Base-by-base conservation (phyloP, 495 filamentous ascomycete genomes). In the Xylaria intraflava region DNA sequence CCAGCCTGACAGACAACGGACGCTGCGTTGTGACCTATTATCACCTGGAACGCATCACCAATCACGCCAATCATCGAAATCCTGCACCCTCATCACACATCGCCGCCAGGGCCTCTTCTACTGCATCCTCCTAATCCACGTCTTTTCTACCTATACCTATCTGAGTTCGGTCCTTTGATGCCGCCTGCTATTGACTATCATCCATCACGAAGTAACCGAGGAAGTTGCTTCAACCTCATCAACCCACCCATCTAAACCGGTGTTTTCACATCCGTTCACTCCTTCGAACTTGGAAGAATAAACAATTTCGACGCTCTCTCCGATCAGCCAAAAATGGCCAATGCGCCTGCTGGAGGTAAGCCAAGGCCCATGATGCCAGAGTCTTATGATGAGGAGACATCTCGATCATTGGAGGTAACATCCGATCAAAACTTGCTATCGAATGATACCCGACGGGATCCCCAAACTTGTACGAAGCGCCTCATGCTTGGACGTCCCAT, bases 401-500 rank as follows among this genome's bases (percentile, higher is more conserved):
- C 36, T 7, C 52, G 27, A 40, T 19, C 35, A 5, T 16, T 42
- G 5, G 52, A 55, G 26, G 11, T 26, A 31, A 33, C 44, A 19
- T 24, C 35, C 20, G 12, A 23, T 14, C 52, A 30, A 35, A 11
- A 40, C 16, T 26, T 26, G 19, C 29, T 43, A 31, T 14, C 45
- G 17, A 24, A 57, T 11, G 39, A 41, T 19, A 41, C 43, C 10
- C 44, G 56, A 30, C 47, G 45, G 43, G 54, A 60, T 19, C 47
- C 59, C 2, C 56, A 58, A 5, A 22, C 38, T 26, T 59, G 56
- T 10, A 46, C 60, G 1, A 56, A 55, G 40, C 55, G 58, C 41
- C 43, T 54, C 22, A 44, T 58, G 26, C 51, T 50, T 30, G 60
- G 59, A 19, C 51, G 55, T 22, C 62, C 53, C 51, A 45, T 39